Conservation (phyloP, 1,284 basidiomycete genomes). For the Rhizoctonia solani region DNA sequence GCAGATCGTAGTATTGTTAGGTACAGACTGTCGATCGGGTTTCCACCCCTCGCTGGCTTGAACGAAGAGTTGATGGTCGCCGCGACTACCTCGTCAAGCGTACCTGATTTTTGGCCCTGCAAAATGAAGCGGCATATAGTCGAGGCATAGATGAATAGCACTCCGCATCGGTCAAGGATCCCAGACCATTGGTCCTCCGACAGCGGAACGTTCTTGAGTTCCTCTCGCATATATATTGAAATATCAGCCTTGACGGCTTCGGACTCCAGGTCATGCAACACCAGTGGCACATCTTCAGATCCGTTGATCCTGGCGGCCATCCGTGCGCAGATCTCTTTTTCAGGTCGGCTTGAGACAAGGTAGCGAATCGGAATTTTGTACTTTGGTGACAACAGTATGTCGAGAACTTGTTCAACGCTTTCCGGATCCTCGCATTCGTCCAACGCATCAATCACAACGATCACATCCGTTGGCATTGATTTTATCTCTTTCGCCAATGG, state of each 20-base stretch:
- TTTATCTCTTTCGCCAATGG: not conserved
- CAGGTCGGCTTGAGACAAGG: not conserved
- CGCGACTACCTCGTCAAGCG: not conserved
- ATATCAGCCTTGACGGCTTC: not conserved
- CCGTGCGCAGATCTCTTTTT: not conserved
- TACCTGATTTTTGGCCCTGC: not conserved
- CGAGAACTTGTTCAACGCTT: not conserved
- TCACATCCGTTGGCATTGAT: not conserved
- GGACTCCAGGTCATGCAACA: not conserved
- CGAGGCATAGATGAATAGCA: constrained; percentile 5
- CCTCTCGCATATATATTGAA: not conserved
- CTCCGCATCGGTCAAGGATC: not conserved
- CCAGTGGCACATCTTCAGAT: not conserved
- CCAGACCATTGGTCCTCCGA: too few species aligned
- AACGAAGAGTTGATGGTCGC: not conserved
- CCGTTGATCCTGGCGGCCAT: not conserved
- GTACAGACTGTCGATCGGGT: not conserved
- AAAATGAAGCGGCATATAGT: not conserved
- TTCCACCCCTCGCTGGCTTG: too few species aligned
- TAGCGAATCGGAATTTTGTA: not conserved
- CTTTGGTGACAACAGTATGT: not conserved
- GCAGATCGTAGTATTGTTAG: not conserved
- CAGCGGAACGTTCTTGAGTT: not conserved
- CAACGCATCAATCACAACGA: constrained; percentile 1
- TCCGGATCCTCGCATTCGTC: not conserved